These are phyloP conservation scores for Jasminum sambac DNA, from an alignment of 257 asterid species.

Conservation along the genomic window DNA sequence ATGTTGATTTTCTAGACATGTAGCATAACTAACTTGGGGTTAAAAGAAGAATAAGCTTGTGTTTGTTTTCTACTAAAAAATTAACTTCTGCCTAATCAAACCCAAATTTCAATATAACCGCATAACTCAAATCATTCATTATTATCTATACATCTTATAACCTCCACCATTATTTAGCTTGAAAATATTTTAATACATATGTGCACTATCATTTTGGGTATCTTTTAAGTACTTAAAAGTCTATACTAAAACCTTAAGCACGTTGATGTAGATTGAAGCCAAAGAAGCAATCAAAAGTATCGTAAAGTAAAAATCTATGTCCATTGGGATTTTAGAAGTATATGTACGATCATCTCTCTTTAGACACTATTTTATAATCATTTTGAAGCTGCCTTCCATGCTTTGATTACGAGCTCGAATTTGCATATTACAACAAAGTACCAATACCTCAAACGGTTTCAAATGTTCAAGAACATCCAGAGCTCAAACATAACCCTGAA, in stretches of 20 bases:
- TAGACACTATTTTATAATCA: slow-evolving; percentile 43
- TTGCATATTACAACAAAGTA: slow-evolving; percentile 68
- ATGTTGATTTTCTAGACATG: not conserved
- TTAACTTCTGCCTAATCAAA: not conserved
- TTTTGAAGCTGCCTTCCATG: slow-evolving; percentile 55
- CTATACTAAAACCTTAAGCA: not conserved
- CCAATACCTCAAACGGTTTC: slow-evolving; percentile 57
- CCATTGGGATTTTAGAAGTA: not conserved
- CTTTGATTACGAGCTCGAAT: slow-evolving; percentile 45
- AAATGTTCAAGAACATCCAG: slow-evolving; percentile 49
- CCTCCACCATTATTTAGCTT: no score
- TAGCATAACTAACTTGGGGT: not conserved
- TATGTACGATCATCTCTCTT: slow-evolving; percentile 6
- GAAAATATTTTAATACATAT: no score
- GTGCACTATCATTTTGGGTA: no score
- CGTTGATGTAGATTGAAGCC: not conserved
- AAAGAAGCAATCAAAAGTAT: not conserved
- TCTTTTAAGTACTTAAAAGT: not conserved
- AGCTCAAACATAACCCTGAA: slow-evolving; percentile 84
- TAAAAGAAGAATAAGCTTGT: not conserved
- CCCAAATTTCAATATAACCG: no score
- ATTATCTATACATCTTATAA: no score
- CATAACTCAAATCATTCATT: no score
- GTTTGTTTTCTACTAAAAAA: not conserved
- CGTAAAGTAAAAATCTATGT: not conserved